Evolutionary conservation across 1,284 basidiomycete genomes (phyloP).

Genomic region (Thelephora terrestris): DNA sequence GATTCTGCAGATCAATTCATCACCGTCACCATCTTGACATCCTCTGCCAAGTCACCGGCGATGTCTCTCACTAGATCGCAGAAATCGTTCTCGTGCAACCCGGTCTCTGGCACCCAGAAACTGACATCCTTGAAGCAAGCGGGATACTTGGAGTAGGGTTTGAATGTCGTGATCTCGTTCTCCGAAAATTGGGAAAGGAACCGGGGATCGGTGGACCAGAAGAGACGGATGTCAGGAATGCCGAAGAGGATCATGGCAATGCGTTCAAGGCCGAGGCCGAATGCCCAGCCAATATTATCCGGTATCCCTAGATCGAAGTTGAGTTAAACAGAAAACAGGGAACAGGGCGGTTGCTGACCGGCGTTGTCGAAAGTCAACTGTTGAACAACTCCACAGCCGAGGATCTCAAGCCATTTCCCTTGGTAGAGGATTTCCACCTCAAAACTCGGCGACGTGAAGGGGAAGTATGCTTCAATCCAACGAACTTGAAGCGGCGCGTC

Average conservation of each 20-base stretch:
- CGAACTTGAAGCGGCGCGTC: conserved; percentile 73
- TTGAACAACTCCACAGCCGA: conserved; percentile 89
- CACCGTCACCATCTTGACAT: conserved; percentile 73
- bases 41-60: conserved; percentile 87
- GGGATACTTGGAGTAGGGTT: conserved; percentile 85
- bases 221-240: conserved; percentile 98
- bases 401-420: conserved; percentile 95
- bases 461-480: conserved; percentile 98
- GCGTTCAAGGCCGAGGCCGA: conserved; percentile 93
- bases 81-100: conserved; percentile 92
- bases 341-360: conserved; percentile 40
- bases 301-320: conserved; percentile 45
- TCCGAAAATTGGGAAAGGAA: conserved; percentile 83
- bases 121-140: conserved; percentile 85
- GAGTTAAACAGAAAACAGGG: conserved; percentile 1
- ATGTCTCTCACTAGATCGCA: conserved; percentile 91
- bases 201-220: conserved; percentile 89
- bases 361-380: conserved; percentile 84
- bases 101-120: conserved; percentile 69
- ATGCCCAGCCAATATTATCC: conserved; percentile 93
- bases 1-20: not conserved
- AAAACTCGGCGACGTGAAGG: conserved; percentile 95
- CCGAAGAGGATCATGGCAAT: conserved; percentile 98
- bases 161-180: conserved; percentile 73
- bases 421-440: conserved; percentile 97